phyloP scores from a whole-genome alignment of 2,329 filamentous ascomycete species.

The Aspergillus jensenii region DNA sequence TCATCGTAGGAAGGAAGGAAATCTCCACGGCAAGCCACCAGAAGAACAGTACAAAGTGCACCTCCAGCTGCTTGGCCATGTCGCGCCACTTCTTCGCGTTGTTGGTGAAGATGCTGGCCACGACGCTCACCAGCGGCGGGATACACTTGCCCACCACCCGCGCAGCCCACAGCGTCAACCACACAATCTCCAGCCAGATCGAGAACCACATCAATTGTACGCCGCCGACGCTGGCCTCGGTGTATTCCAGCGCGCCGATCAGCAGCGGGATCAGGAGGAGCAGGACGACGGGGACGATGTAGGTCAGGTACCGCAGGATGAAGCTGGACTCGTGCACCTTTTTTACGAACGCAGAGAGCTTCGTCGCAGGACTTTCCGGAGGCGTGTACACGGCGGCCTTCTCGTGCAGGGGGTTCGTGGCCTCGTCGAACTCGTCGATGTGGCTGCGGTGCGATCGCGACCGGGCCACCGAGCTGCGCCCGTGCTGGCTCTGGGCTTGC shows the following conservation, averaged over 20 bases:
- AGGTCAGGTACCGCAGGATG: slow-evolving; percentile 68
- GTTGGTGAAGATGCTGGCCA: slow-evolving; percentile 77
- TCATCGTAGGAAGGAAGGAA: slow-evolving; percentile 82
- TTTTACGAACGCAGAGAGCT: slow-evolving; percentile 64
- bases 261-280: slow-evolving; percentile 68
- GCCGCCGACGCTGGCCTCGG: slow-evolving; percentile 65
- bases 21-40: slow-evolving; percentile 88
- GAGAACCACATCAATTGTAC: slow-evolving; percentile 86
- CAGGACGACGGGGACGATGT: slow-evolving; percentile 65
- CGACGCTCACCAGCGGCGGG: slow-evolving; percentile 57
- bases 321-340: slow-evolving; percentile 65
- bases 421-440: slow-evolving; percentile 66
- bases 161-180: slow-evolving; percentile 80
- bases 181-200: slow-evolving; percentile 92
- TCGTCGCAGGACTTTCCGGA: slow-evolving; percentile 61
- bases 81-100: slow-evolving; percentile 92
- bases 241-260: slow-evolving; percentile 61
- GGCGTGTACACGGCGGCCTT: slow-evolving; percentile 65
- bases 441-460: slow-evolving; percentile 51
- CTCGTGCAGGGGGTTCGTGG: slow-evolving; percentile 69
- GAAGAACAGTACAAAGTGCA: slow-evolving; percentile 83
- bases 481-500: too few species aligned
- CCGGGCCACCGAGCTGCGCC: slow-evolving; percentile 44
- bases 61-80: slow-evolving; percentile 78
- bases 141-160: slow-evolving; percentile 47